Evolutionary conservation across 805 yeast species (phyloP), one percentile per base, ranked within the genome.

Genomic region (Candida pseudofarinosa): DNA sequence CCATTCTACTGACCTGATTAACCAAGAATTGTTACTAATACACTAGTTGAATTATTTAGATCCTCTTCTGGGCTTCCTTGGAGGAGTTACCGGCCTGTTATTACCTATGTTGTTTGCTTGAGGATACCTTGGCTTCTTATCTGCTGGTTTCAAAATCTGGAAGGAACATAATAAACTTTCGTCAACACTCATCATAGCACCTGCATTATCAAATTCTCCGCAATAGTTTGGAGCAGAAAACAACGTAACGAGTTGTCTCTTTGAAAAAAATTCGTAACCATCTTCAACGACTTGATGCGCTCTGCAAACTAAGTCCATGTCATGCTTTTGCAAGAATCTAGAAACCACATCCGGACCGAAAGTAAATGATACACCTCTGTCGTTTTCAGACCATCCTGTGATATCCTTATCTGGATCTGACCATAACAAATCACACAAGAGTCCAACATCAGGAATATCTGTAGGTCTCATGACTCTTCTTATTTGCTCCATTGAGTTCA

Each of bases 221-320:
- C 98, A 93, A 66, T 90, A 90, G 69, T 93, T 93, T 55, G 99
- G 99, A 44, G 99, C 99, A 42, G 93, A 83, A 65, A 91, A 91
- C 53, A 91, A 75, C 26, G 99, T 91, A 39, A 91, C 98, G 61
- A 91, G 78, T 69, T 91, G 98, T 62, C 98, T 85, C 67, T 91
- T 91, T 51, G 93, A 81, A 67, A 93, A 91, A 63, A 91, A 91
- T 73, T 91, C 98, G 68, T 93, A 91, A 53, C 99, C 99, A 68
- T 91, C 99, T 72, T 91, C 99, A 48, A 91, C 99, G 50, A 91
- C 99, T 72, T 91, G 98, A 76, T 91, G 99, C 37, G 98, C 98
- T 65, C 99, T 81, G 73, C 98, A 93, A 58, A 91, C 90, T 60
- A 91, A 80, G 68, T 93, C 98, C 93, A 91, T 87, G 63, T 91